Evolutionary conservation across 768 basidiomycete genomes (phyloP).

Genomic region (Xanthoconium purpureum): DNA sequence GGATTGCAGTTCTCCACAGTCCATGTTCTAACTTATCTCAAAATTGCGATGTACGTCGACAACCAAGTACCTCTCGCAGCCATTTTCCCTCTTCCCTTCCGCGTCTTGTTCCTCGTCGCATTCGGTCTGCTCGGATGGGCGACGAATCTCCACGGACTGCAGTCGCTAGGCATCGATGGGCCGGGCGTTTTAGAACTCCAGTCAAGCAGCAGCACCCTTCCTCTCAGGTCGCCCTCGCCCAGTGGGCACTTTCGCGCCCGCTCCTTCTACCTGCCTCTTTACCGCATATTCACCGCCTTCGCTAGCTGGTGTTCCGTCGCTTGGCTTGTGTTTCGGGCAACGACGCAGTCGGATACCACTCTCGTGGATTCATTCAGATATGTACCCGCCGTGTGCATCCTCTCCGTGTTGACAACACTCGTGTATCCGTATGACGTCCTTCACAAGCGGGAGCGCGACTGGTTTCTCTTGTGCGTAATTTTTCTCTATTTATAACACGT

Average conservation of each 20-base stretch:
- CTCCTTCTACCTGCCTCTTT: slow-evolving; percentile 56
- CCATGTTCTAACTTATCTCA: neutral
- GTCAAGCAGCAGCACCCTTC: slow-evolving; percentile 9
- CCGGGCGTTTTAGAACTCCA: slow-evolving; percentile 64
- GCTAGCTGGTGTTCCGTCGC: slow-evolving; percentile 55
- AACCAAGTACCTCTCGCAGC: slow-evolving; percentile 49
- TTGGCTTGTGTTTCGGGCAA: slow-evolving; percentile 66
- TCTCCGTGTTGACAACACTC: slow-evolving; percentile 55
- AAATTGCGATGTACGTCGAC: slow-evolving; percentile 32
- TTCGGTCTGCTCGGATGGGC: slow-evolving; percentile 89
- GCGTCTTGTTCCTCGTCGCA: slow-evolving; percentile 77
- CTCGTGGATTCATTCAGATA: slow-evolving; percentile 75
- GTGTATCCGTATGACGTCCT: slow-evolving; percentile 67
- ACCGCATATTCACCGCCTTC: slow-evolving; percentile 65
- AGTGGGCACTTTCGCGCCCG: slow-evolving; percentile 28
- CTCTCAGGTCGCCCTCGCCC: slow-evolving; percentile 17
- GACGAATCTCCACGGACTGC: slow-evolving; percentile 84
- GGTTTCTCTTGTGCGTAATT: slow-evolving; percentile 69
- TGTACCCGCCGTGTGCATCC: slow-evolving; percentile 65
- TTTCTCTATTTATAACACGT: neutral
- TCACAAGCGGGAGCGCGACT: slow-evolving; percentile 69
- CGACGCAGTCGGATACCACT: slow-evolving; percentile 53
- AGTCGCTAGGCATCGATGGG: slow-evolving; percentile 70
- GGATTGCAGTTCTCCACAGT: neutral
- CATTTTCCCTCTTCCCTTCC: slow-evolving; percentile 86